Base-by-base conservation (phyloP, 202 grass and related monocot species). In the Alloteropsis angusta region DNA sequence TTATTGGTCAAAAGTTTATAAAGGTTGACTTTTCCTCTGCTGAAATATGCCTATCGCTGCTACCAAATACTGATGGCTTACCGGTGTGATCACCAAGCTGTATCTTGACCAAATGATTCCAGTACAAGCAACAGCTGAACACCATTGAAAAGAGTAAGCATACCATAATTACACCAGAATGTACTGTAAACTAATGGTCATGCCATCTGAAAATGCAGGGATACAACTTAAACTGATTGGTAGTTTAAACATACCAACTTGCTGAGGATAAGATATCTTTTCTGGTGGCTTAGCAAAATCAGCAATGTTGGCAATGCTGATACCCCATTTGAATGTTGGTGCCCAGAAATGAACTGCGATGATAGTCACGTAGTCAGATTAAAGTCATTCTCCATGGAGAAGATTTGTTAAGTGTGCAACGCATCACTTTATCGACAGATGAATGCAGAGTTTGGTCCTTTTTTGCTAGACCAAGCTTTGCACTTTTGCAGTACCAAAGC, bases 311-410 rank as follows among this genome's bases (percentile, higher is more conserved):
- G 96, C 96, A 82, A 95, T 95, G 63, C 92, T 98, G 39, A 98
- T 98, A 37, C 92, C 92, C 96, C 96, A 98, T 85, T 95, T 97
- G 50, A 97, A 97, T 42, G 94, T 97, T 10, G 94, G 94, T 2
- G 94, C 91, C 94, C 96, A 98, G 76, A 98, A 98, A 85, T 99
- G 96, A 89, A 99, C 92, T 93, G 74, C 43, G 82, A 41, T 22
- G 37, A 77, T 54, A 25, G 72, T 53, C 19, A 26, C 28, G 72
- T 54, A 25, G 72, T 53, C 19, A 26, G 42, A 38, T 37, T 30
- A 8, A 45, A 76, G 42, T 62, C 4, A 60, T 9, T 56, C 11
- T 4, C 43, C 22, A 43, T 14, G 57, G 1, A 4, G 3, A 35
- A 16, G 77, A 69, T 52, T 71, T 54, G 45, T 32, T 69, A 43